Base-by-base conservation (phyloP, 352 stramenopile genomes). In the Sclerospora graminicola region DNA sequence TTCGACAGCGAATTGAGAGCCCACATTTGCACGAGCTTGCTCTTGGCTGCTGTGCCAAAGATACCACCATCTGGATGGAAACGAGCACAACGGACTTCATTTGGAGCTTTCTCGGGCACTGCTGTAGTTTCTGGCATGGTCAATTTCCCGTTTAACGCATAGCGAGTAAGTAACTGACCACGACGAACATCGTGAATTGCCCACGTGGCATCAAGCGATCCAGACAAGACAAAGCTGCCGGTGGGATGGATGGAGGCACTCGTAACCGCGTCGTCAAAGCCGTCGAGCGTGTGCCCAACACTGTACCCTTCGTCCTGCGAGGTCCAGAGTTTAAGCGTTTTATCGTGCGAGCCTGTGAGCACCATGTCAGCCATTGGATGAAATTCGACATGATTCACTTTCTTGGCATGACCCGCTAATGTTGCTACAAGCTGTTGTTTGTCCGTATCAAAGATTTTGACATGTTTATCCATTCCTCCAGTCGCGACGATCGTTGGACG, bases 1-100 rank as follows among this genome's bases (percentile, higher is more conserved):
- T 95, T 77, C 5, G 56, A 63, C 37, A 87, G 63, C 28, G 72
- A 68, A 41, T 83, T 97, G 34, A 98, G 66, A 51, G 97, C 93
- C 84, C 88, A 98, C 55, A 98, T 82, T 41, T 91, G 63, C 39
- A 98, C 65, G 29, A 78, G 51, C 45, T 77, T 72, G 49, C 73
- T 77, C 40, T 62, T 84, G 42, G 58, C 56, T 24, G 49, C 69
- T 35, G 76, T 62, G 59, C 84, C 66, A 58, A 97, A 87, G 61
- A 98, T 95, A 5, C 94, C 71, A 33, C 95, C 95, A 63, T 98
- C 95, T 8, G 93, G 93, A 66, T 98, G 95, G 52, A 98, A 96
- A 9, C 58, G 51, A 7, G 68, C 48, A 20, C 58, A 67, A 21
- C 67, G 65, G 10, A 49, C 52, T 24, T 72, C 60, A 23, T 87